Percentiles rank a stretch among this genome's conserved stretches.
Evolutionary conservation across 2,329 filamentous ascomycete species (phyloP).

Genomic region (Trichoderma endophyticum): DNA sequence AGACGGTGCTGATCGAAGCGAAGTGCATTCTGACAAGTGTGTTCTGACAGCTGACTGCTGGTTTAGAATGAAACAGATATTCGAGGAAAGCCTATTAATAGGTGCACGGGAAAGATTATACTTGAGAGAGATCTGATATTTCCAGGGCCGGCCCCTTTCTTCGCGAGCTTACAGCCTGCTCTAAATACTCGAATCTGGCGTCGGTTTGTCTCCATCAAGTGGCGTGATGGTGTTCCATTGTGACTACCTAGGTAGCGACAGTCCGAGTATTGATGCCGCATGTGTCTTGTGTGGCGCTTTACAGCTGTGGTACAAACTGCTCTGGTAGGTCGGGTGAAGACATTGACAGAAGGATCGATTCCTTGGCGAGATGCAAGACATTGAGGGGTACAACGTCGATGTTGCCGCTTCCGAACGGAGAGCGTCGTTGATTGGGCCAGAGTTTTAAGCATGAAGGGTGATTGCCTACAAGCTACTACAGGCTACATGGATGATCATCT

Average conservation of each 20-base stretch:
- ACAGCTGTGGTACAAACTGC: background rate
- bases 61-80: background rate
- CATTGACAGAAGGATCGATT: background rate
- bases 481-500: background rate
- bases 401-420: background rate
- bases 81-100: background rate
- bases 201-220: background rate
- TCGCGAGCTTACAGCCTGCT: background rate
- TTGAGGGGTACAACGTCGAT: background rate
- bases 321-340: background rate
- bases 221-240: background rate
- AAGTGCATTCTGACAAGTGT: background rate
- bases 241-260: background rate
- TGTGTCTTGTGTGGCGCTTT: background rate
- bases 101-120: background rate
- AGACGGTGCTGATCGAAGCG: background rate
- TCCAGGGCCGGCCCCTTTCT: background rate
- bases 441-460: background rate
- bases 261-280: background rate
- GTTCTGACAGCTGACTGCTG: background rate
- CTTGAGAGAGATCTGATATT: background rate
- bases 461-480: background rate
- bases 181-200: background rate
- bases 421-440: background rate
- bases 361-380: constrained; percentile 1